These are phyloP conservation scores for Auricularia sp. DNA, from an alignment of 768 basidiomycete species.

Conservation along the genomic window DNA sequence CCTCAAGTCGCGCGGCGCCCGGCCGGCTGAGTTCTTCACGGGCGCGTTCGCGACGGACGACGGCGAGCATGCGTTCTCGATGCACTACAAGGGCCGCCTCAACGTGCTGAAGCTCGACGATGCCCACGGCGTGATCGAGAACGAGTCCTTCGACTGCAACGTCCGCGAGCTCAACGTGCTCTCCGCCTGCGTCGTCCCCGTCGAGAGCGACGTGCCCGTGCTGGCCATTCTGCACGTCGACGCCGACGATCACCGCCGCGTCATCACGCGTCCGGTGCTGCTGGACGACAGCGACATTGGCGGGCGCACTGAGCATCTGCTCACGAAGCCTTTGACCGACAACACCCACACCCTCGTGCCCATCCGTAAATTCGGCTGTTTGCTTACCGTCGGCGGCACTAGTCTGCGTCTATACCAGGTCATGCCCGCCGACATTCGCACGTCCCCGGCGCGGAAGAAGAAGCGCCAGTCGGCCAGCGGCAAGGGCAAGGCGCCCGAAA, in stretches of 20 bases:
- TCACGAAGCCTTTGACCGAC: constrained; percentile 1
- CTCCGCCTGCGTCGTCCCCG: constrained; percentile 50
- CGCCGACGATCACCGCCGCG: constrained; percentile 28
- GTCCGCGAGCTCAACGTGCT: constrained; percentile 60
- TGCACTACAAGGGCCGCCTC: constrained; percentile 61
- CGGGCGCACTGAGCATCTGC: constrained; percentile 26
- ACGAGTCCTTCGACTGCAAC: constrained; percentile 27
- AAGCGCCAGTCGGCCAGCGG: constrained; percentile 23
- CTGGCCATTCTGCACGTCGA: constrained; percentile 64
- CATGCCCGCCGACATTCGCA: neutral
- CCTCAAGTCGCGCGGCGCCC: constrained; percentile 36
- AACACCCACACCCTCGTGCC: constrained; percentile 7
- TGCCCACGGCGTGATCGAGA: constrained; percentile 3
- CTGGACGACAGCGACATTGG: constrained; percentile 15
- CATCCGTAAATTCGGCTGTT: constrained; percentile 8
- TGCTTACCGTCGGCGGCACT: constrained; percentile 11
- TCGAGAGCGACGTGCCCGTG: constrained; percentile 28
- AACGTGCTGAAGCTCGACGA: constrained; percentile 49
- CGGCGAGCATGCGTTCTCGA: constrained; percentile 45
- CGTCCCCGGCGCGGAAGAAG: neutral
- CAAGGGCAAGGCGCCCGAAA: constrained; percentile 51
- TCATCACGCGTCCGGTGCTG: constrained; percentile 12
- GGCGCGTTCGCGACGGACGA: constrained; percentile 57
- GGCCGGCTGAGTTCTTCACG: constrained; percentile 61
- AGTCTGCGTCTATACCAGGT: neutral